Base-by-base conservation (phyloP, 2,329 filamentous ascomycete species). In the Sordariomycetes sp. region DNA sequence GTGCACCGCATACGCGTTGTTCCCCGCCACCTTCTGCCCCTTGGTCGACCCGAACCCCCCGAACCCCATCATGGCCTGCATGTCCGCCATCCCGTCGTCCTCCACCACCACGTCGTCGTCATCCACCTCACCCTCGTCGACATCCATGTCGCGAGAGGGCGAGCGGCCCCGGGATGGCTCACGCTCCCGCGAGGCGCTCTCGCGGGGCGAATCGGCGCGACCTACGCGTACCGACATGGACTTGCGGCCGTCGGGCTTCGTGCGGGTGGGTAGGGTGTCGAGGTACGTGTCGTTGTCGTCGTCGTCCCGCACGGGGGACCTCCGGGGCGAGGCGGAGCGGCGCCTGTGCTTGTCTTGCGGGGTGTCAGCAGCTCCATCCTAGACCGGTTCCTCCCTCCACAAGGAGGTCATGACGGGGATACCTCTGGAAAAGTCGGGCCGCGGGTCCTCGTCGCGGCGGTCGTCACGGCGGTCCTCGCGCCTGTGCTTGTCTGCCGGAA, bases 51-150 rank as follows among this genome's bases (percentile, higher is more conserved):
- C 85, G 71, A 97, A 99, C 1, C 80, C 82, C 20, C 84, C 84
- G 66, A 99, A 96, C 1, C 94, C 94, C 88, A 99, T 91, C 75
- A 91, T 83, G 54, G 85, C 84, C 64, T 84, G 78, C 86, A 97
- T 92, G 59, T 81, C 81, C 57, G 79, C 81, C 66, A 87, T 76
- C 55, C 85, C 82, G 61, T 86, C 84, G 61, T 91, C 87, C 58
- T 78, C 78, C 35, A 79, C 79, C 54, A 77, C 73, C 17, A 76
- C 65, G 7, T 66, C 70, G 3, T 64, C 67, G 57, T 67, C 67
- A 7, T 58, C 39, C 34, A 15, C 34, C 35, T 20, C 52, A 6
- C 55, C 60, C 53, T 51, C 48, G 56, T 58, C 56, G 15, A 56
- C 48, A 53, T 59, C 56, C 58, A 56, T 39, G 45, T 50, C 57